Percentiles rank a stretch among this genome's conserved stretches.
Conservation (phyloP, 164 flowering plant genomes). For the Tinospora cordifolia region DNA sequence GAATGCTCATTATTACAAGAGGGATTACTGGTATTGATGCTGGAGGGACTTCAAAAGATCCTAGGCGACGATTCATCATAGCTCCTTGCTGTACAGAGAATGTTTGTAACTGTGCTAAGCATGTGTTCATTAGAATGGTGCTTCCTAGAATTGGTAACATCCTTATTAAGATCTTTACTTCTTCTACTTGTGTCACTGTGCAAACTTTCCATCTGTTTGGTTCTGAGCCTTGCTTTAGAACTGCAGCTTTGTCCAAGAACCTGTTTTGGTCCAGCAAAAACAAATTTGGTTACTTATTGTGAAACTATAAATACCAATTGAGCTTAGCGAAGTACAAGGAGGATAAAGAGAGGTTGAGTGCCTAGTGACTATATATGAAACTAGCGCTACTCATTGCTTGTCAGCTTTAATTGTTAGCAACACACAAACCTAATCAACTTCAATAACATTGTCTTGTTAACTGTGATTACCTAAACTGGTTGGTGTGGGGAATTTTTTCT, state of each 20-base stretch:
- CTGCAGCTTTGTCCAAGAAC: slow-evolving; percentile 55
- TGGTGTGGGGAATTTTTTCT: slow-evolving; percentile 29
- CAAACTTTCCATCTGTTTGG: slow-evolving; percentile 40
- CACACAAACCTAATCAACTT: no score
- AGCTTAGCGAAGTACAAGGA: no score
- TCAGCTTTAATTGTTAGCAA: no score
- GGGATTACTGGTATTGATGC: slow-evolving; percentile 56
- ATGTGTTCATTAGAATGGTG: slow-evolving; percentile 59
- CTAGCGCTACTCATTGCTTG: no score
- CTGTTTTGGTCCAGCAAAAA: slow-evolving; percentile 23
- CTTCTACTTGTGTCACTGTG: slow-evolving; percentile 62
- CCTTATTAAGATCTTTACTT: slow-evolving; percentile 47
- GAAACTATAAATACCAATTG: no score
- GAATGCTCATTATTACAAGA: slow-evolving; percentile 41
- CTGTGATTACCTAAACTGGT: slow-evolving; percentile 55
- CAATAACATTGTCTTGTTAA: no score
- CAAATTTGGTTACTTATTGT: no score
- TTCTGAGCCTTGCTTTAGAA: slow-evolving; percentile 18
- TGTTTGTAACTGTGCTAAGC: slow-evolving; percentile 62
- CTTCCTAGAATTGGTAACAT: slow-evolving; percentile 55
- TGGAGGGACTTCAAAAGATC: slow-evolving; percentile 32
- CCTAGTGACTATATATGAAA: no score
- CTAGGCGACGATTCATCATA: slow-evolving; percentile 31
- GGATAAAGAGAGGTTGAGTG: no score
- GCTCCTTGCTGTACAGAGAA: slow-evolving; percentile 54